Evolutionary conservation across 768 basidiomycete species (phyloP), one percentile per base, ranked within the genome.

Genomic region (Psilocybe tampanensis): DNA sequence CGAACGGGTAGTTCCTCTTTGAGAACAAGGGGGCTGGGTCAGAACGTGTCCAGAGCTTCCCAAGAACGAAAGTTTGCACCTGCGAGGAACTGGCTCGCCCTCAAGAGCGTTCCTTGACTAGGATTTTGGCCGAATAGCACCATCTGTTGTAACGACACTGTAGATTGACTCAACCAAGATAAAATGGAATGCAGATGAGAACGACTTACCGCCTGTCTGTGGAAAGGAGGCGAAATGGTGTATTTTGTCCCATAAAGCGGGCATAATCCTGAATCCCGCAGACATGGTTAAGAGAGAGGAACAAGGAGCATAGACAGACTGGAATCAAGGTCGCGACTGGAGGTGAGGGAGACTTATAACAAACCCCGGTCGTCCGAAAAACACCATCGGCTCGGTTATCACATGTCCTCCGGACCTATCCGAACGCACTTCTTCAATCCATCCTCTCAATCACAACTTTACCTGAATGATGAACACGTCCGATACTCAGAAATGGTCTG

Each of bases 131-230:
- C 96, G 67, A 99, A 98, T 52, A 91, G 82, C 48, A 97, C 94
- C 95, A 99, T 98, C 75, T 98, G 96, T 73, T 97, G 92, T 18
- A 98, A 80, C 0, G 95, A 97, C 2, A 98, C 95, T 92, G 33
- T 15, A 19, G 33, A n/a, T 24, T 39, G 11, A 12, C 41, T 22
- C 5, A 70, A 82, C 55, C 21, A 86, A 85, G 86, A 13, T 89
- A 79, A 74, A 23, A 81, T 72, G 15, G 52, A 56, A 24, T 18
- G 57, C 9, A 39, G 23, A 50, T 32, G 24, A 26, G 11, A 12
- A 47, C 6, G 26, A 73, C 86, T 60, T 24, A 91, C 92, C 92
- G 49, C 94, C 92, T 0, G 94, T 96, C 74, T 95, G 95, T 2
- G 92, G 92, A 72, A 95, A 95, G 1, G 89, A 90, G 0, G 92